Evolutionary conservation across 306 rosid species (phyloP).

Genomic region (Vachellia pachyceras): DNA sequence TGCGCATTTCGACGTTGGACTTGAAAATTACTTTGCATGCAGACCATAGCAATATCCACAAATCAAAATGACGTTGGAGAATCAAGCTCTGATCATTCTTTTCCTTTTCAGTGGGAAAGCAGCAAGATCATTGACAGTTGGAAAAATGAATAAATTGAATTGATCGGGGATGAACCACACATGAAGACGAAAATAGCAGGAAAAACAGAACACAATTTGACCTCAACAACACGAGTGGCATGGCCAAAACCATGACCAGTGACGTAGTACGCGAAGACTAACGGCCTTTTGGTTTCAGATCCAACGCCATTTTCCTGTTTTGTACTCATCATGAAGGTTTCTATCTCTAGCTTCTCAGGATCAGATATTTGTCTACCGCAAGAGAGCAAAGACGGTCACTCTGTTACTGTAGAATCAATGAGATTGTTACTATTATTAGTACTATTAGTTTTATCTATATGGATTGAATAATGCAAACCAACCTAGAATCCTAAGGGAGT

Average conservation of each 20-base stretch:
- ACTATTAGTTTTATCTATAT: neutral
- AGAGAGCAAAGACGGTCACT: neutral
- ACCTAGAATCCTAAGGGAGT: neutral
- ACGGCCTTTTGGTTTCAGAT: slow-evolving; percentile 68
- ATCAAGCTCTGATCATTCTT: neutral
- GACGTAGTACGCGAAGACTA: slow-evolving; percentile 90
- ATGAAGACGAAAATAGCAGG: neutral
- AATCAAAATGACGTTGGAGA: neutral
- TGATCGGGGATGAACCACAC: neutral
- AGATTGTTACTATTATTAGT: no score
- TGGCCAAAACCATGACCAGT: slow-evolving; percentile 99
- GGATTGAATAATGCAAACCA: neutral
- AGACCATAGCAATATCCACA: neutral
- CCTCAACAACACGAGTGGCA: slow-evolving; percentile 96
- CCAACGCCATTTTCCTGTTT: slow-evolving; percentile 62
- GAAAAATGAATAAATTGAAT: neutral
- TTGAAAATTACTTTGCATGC: slow-evolving; percentile 8
- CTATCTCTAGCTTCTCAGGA: neutral
- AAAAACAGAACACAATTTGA: slow-evolving; percentile 24
- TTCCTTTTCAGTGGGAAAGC: neutral
- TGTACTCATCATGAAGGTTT: slow-evolving; percentile 58
- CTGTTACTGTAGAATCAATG: slow-evolving; percentile 10
- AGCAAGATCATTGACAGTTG: slow-evolving; percentile 10
- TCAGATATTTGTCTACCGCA: neutral
- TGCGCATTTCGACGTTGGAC: slow-evolving; percentile 32